These are phyloP conservation scores for Rhododendron vialii DNA, from an alignment of 148 eudicot species.

Conservation along the genomic window DNA sequence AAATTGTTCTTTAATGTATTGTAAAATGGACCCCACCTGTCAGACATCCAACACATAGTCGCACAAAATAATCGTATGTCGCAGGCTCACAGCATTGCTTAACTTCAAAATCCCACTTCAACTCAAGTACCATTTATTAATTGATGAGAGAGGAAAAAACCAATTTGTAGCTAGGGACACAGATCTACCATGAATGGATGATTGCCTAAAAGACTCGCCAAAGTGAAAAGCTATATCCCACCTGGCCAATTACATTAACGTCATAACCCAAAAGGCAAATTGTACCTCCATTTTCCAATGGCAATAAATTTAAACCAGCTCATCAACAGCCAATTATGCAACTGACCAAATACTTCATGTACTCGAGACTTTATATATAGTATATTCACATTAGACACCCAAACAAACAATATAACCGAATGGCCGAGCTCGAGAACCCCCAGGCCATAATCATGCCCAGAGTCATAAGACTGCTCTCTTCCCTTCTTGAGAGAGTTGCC, in stretches of 20 bases:
- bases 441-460: constrained; percentile 25
- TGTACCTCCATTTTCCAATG: background rate
- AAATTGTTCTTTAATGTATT: no score
- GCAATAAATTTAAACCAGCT: constrained; percentile 12
- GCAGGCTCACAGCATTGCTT: no score
- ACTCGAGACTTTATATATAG: background rate
- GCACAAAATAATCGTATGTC: no score
- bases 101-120: background rate
- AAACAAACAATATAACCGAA: background rate
- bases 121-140: background rate
- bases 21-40: no score
- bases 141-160: background rate
- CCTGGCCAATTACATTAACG: background rate
- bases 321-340: constrained; percentile 1
- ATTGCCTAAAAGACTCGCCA: background rate
- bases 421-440: constrained; percentile 31
- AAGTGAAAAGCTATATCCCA: background rate
- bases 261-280: background rate
- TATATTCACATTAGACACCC: background rate
- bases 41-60: no score
- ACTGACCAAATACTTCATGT: background rate
- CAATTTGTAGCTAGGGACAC: background rate
- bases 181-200: background rate
- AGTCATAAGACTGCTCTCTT: constrained; percentile 46
- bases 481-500: constrained; percentile 52